These are phyloP conservation scores for Thamnidium elegans DNA, from an alignment of 192 early-diverging fungal species.

Conservation along the genomic window DNA sequence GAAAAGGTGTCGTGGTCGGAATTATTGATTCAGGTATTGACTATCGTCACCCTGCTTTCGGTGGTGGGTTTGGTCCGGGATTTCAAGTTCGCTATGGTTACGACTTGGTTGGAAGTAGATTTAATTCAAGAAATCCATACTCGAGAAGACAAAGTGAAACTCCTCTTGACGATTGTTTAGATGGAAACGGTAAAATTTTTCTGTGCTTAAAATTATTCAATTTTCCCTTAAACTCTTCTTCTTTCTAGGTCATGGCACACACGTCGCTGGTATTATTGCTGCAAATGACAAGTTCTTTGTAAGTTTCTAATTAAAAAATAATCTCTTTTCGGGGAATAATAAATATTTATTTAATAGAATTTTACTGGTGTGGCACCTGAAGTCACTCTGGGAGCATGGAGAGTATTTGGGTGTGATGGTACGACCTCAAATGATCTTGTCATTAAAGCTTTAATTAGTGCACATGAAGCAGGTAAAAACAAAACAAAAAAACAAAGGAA, in stretches of 20 bases:
- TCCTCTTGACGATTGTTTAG: constrained; percentile 52
- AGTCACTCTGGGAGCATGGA: constrained; percentile 73
- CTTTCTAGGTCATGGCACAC: constrained; percentile 62
- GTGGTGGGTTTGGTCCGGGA: constrained; percentile 58
- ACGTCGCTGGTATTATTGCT: constrained; percentile 62
- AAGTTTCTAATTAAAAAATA: neutral
- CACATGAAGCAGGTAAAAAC: constrained; percentile 52
- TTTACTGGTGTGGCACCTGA: constrained; percentile 68
- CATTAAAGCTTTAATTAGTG: constrained; percentile 71
- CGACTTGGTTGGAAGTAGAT: constrained; percentile 64
- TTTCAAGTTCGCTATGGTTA: constrained; percentile 58
- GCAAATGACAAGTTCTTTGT: constrained; percentile 42
- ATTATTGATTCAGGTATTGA: constrained; percentile 68
- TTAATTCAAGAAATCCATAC: constrained; percentile 18
- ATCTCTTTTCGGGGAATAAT: no score
- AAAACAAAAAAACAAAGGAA: neutral
- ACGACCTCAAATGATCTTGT: constrained; percentile 68
- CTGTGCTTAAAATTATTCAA: neutral
- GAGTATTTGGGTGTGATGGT: constrained; percentile 79
- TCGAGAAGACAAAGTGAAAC: constrained; percentile 25
- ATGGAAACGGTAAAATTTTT: constrained; percentile 2
- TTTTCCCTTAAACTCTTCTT: neutral
- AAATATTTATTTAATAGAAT: constrained; percentile 19
- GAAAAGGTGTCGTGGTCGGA: constrained; percentile 64
- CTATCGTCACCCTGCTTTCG: constrained; percentile 63